phyloP scores from a whole-genome alignment of 108 stramenopile genomes.

The Seminavis robusta region DNA sequence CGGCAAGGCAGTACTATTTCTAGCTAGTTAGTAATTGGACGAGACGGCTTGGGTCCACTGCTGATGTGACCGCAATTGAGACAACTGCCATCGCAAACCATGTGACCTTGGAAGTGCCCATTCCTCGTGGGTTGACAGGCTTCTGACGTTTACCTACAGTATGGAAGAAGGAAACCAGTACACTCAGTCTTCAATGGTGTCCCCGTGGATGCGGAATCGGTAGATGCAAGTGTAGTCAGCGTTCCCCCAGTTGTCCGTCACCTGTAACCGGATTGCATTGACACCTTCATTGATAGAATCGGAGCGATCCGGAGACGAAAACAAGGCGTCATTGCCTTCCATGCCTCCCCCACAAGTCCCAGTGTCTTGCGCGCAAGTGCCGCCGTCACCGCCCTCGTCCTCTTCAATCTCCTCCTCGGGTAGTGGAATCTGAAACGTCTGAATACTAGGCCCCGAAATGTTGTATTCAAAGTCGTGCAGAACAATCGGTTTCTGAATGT shows the following conservation, averaged over 20 bases:
- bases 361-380: constrained; percentile 24
- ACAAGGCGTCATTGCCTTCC: background rate
- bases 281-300: no score
- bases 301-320: no score
- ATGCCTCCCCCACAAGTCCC: constrained; percentile 30
- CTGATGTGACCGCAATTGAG: no score
- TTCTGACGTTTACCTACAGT: no score
- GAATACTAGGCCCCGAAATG: constrained; percentile 24
- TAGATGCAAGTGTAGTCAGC: constrained; percentile 75
- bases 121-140: no score
- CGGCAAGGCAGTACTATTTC: no score
- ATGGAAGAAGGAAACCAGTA: no score
- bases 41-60: no score
- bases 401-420: constrained; percentile 8
- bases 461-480: constrained; percentile 50
- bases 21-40: no score
- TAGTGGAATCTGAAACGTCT: constrained; percentile 36
- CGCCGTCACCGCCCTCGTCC: constrained; percentile 11
- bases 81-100: no score
- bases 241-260: constrained; percentile 77
- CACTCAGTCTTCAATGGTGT: no score
- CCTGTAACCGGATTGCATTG: constrained; percentile 50
- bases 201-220: constrained; percentile 74
- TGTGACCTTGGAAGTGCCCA: no score
- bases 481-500: constrained; percentile 40